phyloP scores from a whole-genome alignment of 495 filamentous ascomycete genomes.

The Penicillium parvum region DNA sequence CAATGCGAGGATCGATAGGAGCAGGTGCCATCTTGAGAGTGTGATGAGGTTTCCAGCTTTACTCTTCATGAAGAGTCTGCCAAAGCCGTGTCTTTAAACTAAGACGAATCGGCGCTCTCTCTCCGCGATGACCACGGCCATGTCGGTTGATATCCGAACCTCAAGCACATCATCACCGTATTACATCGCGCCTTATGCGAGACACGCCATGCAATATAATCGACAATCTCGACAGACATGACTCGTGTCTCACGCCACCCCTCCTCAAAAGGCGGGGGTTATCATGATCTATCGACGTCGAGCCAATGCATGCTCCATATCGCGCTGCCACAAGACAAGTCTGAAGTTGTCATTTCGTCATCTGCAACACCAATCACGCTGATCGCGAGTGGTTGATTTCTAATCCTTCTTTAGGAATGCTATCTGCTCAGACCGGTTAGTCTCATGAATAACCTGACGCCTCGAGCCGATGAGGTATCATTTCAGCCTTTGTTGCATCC shows the following conservation, averaged over 20 bases:
- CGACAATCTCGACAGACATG: neutral
- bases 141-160: constrained; percentile 21
- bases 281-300: neutral
- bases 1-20: constrained; percentile 56
- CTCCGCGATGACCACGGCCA: too few species aligned
- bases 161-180: constrained; percentile 35
- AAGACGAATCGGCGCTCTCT: too few species aligned
- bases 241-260: constrained; percentile 4
- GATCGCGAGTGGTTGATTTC: neutral
- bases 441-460: too few species aligned
- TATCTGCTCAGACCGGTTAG: constrained; percentile 4
- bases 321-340: neutral
- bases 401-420: constrained; percentile 4
- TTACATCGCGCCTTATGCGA: constrained; percentile 17
- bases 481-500: too few species aligned
- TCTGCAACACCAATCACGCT: constrained; percentile 7
- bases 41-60: too few species aligned
- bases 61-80: too few species aligned
- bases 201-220: neutral
- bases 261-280: neutral
- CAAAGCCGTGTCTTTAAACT: too few species aligned
- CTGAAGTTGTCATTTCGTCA: constrained; percentile 11
- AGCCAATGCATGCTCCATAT: neutral
- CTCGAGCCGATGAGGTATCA: too few species aligned
- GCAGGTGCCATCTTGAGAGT: constrained; percentile 39